Evolutionary conservation across 345 rosid genomes (phyloP), one percentile per base, ranked within the genome.

Genomic region (Citrus unshiu): DNA sequence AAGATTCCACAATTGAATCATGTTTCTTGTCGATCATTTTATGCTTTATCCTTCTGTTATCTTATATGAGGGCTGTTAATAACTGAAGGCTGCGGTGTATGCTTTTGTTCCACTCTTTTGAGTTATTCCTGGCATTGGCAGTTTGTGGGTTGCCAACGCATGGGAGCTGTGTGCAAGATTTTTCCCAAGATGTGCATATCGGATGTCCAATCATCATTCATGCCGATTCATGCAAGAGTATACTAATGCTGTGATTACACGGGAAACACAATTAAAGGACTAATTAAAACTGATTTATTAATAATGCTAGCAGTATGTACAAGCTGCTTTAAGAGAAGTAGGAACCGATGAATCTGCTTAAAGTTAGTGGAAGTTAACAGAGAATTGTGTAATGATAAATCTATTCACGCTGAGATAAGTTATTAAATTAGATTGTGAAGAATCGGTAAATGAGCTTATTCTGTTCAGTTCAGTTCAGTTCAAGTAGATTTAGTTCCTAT

Each of bases 1-100:
- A 79, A 43, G 82, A 73, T 67, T 39, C 27, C 61, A 30, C 77
- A 43, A 57, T 40, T 54, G 68, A 76, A 66, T 82, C 79, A 35
- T 54, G 73, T 69, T 49, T 68, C 68, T 27, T 72, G 57, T 62
- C 70, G 32, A 59, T 69, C 66, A 54, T 56, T 76, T 68, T 67
- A 30, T 39, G 60, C 34, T 32, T 58, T 56, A 24, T 62, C 19
- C 32, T 62, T 70, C 39, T 68, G 62, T 76, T 43, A 58, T 68
- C 75, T 68, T 54, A 7, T 22, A 7, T 54, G 43, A 49, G 21
- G 30, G 66, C 37, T 61, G 18, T 27, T 27, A 12, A 43, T n/a
- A 18, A 51, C 67, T 19, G 27, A 70, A 64, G 24, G 43, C 14
- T 58, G 43, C 32, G 4, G 74, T 27, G 69, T 25, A n/a, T 32